phyloP scores from a whole-genome alignment of 306 rosid species.

The Mimosa bimucronata region DNA sequence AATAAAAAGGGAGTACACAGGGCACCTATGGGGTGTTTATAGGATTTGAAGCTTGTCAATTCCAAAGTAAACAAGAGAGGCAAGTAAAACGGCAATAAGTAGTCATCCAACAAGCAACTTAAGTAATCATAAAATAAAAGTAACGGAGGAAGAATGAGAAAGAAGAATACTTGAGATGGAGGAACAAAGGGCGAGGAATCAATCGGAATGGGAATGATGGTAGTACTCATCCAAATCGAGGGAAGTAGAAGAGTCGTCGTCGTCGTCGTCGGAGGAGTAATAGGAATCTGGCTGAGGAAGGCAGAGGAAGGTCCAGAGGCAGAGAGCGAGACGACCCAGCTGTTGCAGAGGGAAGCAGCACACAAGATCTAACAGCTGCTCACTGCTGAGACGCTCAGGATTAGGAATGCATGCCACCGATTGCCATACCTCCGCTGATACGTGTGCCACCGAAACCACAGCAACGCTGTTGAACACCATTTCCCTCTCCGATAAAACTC shows the following conservation, averaged over 20 bases:
- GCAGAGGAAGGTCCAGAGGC: constrained; percentile 78
- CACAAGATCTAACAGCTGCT: constrained; percentile 63
- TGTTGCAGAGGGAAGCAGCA: constrained; percentile 74
- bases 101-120: not conserved
- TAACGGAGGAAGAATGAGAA: not conserved
- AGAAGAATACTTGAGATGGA: constrained; percentile 34
- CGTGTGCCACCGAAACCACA: constrained; percentile 67
- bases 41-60: not conserved
- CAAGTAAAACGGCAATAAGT: not conserved
- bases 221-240: constrained; percentile 48
- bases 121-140: not conserved
- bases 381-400: constrained; percentile 59
- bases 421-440: constrained; percentile 75
- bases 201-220: constrained; percentile 67
- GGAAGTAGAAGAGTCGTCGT: constrained; percentile 48
- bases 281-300: constrained; percentile 55
- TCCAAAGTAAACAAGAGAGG: not conserved
- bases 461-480: constrained; percentile 76
- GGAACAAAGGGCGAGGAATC: constrained; percentile 24
- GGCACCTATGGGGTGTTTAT: no score
- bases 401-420: constrained; percentile 54
- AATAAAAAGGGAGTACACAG: no score
- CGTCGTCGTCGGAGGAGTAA: constrained; percentile 42
- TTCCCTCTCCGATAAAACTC: no score
- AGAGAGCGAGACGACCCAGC: constrained; percentile 65